Conservation (phyloP, 2,329 filamentous ascomycete species). For the Zymoseptoria tritici region DNA sequence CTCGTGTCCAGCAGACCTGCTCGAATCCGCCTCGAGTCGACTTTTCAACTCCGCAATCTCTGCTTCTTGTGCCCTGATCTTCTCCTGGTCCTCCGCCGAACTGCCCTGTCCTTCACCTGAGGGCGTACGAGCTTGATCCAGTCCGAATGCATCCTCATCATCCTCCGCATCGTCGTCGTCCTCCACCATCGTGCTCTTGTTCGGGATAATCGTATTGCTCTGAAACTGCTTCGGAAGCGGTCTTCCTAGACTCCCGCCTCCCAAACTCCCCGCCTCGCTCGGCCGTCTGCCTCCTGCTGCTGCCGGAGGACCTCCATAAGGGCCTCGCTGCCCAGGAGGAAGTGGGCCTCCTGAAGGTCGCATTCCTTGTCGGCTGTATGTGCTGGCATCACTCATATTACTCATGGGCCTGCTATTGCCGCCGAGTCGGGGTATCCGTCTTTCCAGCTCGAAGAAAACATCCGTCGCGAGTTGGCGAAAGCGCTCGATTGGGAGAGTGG, state of each 20-base stretch:
- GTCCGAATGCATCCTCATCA: constrained; percentile 21
- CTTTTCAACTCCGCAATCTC: constrained; percentile 69
- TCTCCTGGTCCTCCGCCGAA: constrained; percentile 51
- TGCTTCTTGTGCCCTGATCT: constrained; percentile 70
- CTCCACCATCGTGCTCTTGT: constrained; percentile 96
- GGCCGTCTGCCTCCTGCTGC: constrained; percentile 33
- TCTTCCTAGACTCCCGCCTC: constrained; percentile 54
- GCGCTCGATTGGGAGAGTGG: constrained; percentile 74
- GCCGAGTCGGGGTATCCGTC: constrained; percentile 75
- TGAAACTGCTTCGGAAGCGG: constrained; percentile 76
- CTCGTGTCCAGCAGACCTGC: constrained; percentile 10
- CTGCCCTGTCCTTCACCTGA: constrained; percentile 9
- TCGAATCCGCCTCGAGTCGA: constrained; percentile 62
- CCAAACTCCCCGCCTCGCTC: constrained; percentile 39
- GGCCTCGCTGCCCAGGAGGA: constrained; percentile 19
- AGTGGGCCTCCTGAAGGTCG: constrained; percentile 25
- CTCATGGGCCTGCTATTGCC: constrained; percentile 65
- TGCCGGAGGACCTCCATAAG: constrained; percentile 21
- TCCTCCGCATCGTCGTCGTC: constrained; percentile 67
- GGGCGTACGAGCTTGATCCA: constrained; percentile 18
- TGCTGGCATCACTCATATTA: constrained; percentile 46
- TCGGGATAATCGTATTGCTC: constrained; percentile 91
- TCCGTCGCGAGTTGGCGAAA: constrained; percentile 92
- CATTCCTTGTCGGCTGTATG: constrained; percentile 27
- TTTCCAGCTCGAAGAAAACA: constrained; percentile 90